Evolutionary conservation across 192 early-diverging fungal genomes (phyloP), one percentile per base, ranked within the genome.

Genomic region (Coemansia sp.): DNA sequence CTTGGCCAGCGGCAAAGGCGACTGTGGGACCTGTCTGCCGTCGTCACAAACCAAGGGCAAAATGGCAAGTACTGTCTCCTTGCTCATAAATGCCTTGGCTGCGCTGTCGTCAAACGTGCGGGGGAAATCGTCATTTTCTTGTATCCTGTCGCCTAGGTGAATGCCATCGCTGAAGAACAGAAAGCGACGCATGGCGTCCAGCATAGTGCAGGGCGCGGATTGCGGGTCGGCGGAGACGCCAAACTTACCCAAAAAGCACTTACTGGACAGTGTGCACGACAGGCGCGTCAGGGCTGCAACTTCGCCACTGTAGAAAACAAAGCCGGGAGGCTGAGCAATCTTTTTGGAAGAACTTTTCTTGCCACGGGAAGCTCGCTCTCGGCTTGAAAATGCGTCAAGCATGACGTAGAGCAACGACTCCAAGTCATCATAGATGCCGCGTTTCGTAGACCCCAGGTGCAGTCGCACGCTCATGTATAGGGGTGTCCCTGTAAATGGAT

Each of bases 321-420:
- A 51, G 3, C 24, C 50, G 6, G 6, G 23, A 51, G 50, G 50
- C 13, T n/a, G n/a, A n/a, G n/a, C n/a, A n/a, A n/a, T n/a, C n/a
- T n/a, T n/a, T n/a, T n/a, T n/a, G n/a, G n/a, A n/a, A n/a, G n/a
- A n/a, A n/a, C n/a, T n/a, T n/a, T n/a, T n/a, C n/a, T n/a, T n/a
- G n/a, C n/a, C n/a, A n/a, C n/a, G n/a, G n/a, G n/a, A n/a, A n/a
- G n/a, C n/a, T n/a, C n/a, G n/a, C n/a, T n/a, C n/a, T n/a, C n/a
- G n/a, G n/a, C 24, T 26, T 9, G 50, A 26, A 16, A 51, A 13
- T 0, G 50, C 24, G 11, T 51, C 24, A 23, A 51, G 24, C 2
- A 51, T 28, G 8, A 64, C 59, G 50, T 66, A 72, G 9, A 72
- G 34, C 9, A 60, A 24, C 21, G 70, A 72, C 42, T 73, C 71